These are phyloP conservation scores for Knufia fluminis DNA, from an alignment of 2,329 filamentous ascomycete species.

Conservation along the genomic window DNA sequence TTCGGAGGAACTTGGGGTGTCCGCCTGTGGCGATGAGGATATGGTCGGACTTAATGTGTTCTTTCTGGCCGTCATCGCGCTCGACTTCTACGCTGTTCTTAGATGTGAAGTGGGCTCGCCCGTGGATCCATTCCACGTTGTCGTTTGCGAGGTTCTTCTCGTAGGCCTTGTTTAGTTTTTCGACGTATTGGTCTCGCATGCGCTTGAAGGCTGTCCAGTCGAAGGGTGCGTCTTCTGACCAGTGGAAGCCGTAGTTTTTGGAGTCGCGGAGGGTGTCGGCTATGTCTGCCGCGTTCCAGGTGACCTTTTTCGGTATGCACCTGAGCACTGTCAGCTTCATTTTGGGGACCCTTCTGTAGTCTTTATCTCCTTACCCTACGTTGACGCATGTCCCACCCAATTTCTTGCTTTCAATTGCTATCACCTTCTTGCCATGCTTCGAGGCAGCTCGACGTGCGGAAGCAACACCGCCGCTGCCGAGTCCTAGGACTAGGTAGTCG, in stretches of 20 bases:
- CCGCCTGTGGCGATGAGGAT: slow-evolving; percentile 41
- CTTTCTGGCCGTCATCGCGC: slow-evolving; percentile 31
- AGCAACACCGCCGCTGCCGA: slow-evolving; percentile 42
- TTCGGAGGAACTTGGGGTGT: slow-evolving; percentile 32
- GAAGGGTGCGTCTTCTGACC: slow-evolving; percentile 33
- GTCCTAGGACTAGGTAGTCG: slow-evolving; percentile 46
- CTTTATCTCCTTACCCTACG: slow-evolving; percentile 35
- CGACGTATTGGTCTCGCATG: slow-evolving; percentile 35
- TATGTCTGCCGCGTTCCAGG: slow-evolving; percentile 41
- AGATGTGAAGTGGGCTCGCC: slow-evolving; percentile 36
- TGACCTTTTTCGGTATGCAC: slow-evolving; percentile 44
- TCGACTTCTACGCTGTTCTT: slow-evolving; percentile 35
- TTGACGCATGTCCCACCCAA: slow-evolving; percentile 43
- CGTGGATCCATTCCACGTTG: slow-evolving; percentile 40
- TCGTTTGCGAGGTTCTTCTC: slow-evolving; percentile 40
- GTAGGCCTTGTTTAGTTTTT: slow-evolving; percentile 37
- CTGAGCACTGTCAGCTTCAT: slow-evolving; percentile 22
- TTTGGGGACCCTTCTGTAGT: neutral
- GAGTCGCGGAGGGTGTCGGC: slow-evolving; percentile 36
- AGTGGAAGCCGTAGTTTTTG: slow-evolving; percentile 38
- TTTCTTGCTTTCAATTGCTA: slow-evolving; percentile 40
- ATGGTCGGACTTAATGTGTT: slow-evolving; percentile 33
- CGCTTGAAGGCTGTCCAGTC: slow-evolving; percentile 39
- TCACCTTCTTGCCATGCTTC: slow-evolving; percentile 40
- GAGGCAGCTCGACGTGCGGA: slow-evolving; percentile 39